Evolutionary conservation across 139 green algal genomes (phyloP), one percentile per base, ranked within the genome.

Genomic region (Picochlorum sp.): DNA sequence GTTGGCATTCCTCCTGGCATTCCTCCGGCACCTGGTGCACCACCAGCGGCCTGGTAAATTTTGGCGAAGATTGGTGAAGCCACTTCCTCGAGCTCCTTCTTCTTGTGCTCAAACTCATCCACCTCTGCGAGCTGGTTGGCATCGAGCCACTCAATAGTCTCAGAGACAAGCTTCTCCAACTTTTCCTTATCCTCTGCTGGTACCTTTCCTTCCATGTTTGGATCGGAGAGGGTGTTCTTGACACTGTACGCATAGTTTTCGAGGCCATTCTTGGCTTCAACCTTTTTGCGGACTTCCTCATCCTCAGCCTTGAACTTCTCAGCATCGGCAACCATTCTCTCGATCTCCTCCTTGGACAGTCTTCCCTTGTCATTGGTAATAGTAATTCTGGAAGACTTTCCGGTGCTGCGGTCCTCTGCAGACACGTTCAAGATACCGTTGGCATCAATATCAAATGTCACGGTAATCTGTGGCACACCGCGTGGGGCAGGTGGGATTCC

Each of bases 301-400:
- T 99, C 93, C 64, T 98, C 91, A 0, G 81, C 81, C 85, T 98
- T 98, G 90, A 96, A 98, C 87, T 95, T 94, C 85, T 99, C 93
- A 13, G 91, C 91, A 18, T 94, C 85, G 1, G 90, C 75, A 37
- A 99, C 92, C 91, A 99, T 97, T 60, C 89, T 84, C 86, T 99
- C 94, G 61, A 98, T 98, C 41, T 99, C 93, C 2, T 98, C 92
- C 85, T 97, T 99, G 65, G 60, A 84, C n/a, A 98, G 80, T 6
- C 90, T 80, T 10, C 93, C 93, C 89, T 98, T 99, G 81, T 98
- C 93, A 69, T 99, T 98, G 61, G 93, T 99, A 80, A 99, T 99
- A 50, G 93, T 99, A 80, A 99, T 98, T 80, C 96, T 97, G 78
- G 94, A 95, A 79, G 94, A 95, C 60, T 87, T 87, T 66, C 92